Evolutionary conservation across 2,329 filamentous ascomycete species (phyloP).

Genomic region (Beauveria asiatica): DNA sequence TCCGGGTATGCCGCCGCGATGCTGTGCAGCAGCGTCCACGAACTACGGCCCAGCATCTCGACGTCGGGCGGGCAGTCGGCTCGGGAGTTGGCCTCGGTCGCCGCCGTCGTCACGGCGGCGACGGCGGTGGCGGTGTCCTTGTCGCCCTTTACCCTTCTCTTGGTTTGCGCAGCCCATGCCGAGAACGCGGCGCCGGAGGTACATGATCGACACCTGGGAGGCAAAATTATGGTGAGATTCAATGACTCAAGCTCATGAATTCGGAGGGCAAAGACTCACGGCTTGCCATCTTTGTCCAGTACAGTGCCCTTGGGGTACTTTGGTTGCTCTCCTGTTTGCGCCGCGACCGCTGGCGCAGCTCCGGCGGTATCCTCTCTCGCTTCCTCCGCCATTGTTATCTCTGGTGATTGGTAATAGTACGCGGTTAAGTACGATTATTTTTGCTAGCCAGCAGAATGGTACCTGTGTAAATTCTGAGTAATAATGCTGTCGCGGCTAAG

Average conservation of each 20-base stretch:
- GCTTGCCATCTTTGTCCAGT: slow-evolving; percentile 73
- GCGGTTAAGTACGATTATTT: not conserved
- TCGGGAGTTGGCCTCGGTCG: slow-evolving; percentile 24
- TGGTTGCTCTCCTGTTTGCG: slow-evolving; percentile 25
- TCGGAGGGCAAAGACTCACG: slow-evolving; percentile 47
- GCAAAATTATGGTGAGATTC: slow-evolving; percentile 3
- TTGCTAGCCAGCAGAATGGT: not conserved
- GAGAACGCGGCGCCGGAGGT: slow-evolving; percentile 48
- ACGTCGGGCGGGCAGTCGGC: slow-evolving; percentile 83
- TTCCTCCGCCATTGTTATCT: slow-evolving; percentile 28
- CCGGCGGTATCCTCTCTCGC: slow-evolving; percentile 21
- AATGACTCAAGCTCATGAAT: not conserved
- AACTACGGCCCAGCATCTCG: slow-evolving; percentile 73
- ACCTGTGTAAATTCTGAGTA: not conserved
- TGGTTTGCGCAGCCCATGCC: slow-evolving; percentile 48
- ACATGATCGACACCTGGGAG: slow-evolving; percentile 60
- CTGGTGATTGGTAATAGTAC: not conserved
- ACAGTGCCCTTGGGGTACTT: slow-evolving; percentile 64
- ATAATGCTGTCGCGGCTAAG: not conserved
- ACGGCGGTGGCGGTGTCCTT: slow-evolving; percentile 15
- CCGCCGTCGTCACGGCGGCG: not conserved
- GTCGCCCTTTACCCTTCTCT: slow-evolving; percentile 25
- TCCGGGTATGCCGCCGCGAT: slow-evolving; percentile 82
- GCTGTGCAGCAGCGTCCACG: slow-evolving; percentile 90
- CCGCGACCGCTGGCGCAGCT: slow-evolving; percentile 14